Evolutionary conservation across 495 filamentous ascomycete genomes (phyloP), one percentile per base, ranked within the genome.

Genomic region (Hypoxylon lenormandii): DNA sequence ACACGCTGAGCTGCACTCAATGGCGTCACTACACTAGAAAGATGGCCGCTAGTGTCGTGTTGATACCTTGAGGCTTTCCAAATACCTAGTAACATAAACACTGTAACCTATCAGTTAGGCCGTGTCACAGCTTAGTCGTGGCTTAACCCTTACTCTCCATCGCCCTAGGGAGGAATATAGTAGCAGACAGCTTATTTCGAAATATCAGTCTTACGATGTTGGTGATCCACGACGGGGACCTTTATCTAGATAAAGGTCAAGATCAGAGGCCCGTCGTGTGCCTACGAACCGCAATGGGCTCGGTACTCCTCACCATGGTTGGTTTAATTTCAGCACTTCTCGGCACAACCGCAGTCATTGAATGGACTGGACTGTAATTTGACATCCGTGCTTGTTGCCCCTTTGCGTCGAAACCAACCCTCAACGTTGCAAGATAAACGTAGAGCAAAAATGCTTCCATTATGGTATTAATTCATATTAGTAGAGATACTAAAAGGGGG

Each of bases 271-370:
- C 56, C 54, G 45, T 52, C 51, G 48, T 59, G 71, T 76, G 74
- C 74, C 74, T 69, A 68, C 74, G 68, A 72, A 68, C 55, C 68
- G 16, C 56, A 8, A 30, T 70, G 68, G 71, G 46, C 74, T 60
- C 74, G 74, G 74, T 76, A 76, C 74, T 76, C 59, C 74, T 76
- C 71, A 71, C 59, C 61, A 76, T 74, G 73, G 38, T 51, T 52
- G 67, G 62, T 78, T 84, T 71, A 64, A 76, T 86, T 78, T 86
- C 80, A 88, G 84, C 85, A 87, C 85, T 86, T 85, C 82, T 94
- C 91, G 93, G 93, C 93, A 92, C 93, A 94, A 92, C 88, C 83
- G 80, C 87, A 92, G 91, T 86, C 91, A 97, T 91, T 78, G 82
- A 74, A 81, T 72, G 84, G 83, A 89, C 80, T 84, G 87, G 84